Evolutionary conservation across 208 protist genomes (phyloP).

Genomic region (Giardia duodenalis): DNA sequence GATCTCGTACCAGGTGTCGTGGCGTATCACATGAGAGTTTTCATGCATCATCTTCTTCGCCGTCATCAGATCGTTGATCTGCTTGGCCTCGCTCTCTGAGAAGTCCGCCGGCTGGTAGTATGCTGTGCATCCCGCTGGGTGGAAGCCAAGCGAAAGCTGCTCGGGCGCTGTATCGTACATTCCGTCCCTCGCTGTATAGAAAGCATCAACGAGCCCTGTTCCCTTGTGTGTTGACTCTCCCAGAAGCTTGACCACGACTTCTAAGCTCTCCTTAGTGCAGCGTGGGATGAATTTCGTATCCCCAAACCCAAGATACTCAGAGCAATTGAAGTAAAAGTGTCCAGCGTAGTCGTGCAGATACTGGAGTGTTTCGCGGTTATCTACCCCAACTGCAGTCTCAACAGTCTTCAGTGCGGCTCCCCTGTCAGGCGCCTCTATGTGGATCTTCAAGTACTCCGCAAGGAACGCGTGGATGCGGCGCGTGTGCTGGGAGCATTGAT

Average conservation of each 20-base stretch:
- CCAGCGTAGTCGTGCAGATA: slow-evolving; percentile 9
- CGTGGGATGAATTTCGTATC: slow-evolving; percentile 24
- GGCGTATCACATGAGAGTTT: neutral
- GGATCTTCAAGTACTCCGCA: neutral
- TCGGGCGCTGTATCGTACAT: neutral
- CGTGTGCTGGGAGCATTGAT: neutral
- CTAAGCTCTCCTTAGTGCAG: neutral
- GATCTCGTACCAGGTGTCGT: neutral
- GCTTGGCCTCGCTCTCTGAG: neutral
- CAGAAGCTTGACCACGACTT: neutral
- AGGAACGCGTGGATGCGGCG: neutral
- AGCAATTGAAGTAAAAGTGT: neutral
- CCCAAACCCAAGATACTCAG: slow-evolving; percentile 1
- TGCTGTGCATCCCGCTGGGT: neutral
- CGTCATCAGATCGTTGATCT: neutral
- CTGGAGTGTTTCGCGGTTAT: neutral
- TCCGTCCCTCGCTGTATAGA: neutral
- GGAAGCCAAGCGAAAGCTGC: neutral
- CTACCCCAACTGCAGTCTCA: neutral
- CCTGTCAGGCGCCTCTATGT: neutral
- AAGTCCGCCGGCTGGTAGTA: neutral
- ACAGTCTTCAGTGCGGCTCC: neutral
- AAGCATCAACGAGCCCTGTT: neutral
- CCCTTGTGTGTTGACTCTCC: neutral
- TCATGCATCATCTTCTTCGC: neutral